phyloP scores from a whole-genome alignment of 1,284 basidiomycete species.

The Papiliotrema terrestris region DNA sequence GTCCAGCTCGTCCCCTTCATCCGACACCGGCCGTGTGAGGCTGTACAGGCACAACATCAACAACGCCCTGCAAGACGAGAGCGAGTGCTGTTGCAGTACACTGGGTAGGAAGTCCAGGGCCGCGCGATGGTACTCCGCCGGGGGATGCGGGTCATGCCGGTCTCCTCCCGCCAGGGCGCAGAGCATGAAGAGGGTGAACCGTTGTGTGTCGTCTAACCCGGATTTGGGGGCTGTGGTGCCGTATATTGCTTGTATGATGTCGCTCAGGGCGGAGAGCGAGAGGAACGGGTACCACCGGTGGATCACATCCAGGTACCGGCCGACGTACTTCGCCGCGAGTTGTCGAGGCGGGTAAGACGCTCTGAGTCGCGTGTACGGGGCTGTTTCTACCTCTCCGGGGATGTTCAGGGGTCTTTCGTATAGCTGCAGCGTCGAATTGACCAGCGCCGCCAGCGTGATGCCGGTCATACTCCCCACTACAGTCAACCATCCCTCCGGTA shows the following conservation, averaged over 20 bases:
- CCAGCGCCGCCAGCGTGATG: constrained; percentile 5
- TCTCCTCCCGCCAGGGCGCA: background rate
- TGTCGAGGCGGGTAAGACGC: background rate
- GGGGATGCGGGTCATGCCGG: background rate
- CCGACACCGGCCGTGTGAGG: background rate
- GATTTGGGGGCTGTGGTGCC: background rate
- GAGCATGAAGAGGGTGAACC: constrained; percentile 4
- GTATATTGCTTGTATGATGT: background rate
- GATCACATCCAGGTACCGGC: background rate
- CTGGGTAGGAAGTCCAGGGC: background rate
- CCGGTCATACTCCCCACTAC: constrained; percentile 9
- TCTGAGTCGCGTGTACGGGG: background rate
- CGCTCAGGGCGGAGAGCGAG: background rate
- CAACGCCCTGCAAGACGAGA: constrained; percentile 1
- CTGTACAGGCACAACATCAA: constrained; percentile 4
- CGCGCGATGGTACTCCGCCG: constrained; percentile 4
- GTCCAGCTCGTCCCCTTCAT: background rate
- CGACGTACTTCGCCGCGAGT: background rate
- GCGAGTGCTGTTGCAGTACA: background rate
- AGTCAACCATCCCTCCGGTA: background rate
- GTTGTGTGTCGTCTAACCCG: background rate
- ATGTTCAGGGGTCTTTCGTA: constrained; percentile 1
- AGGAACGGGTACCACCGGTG: constrained; percentile 10
- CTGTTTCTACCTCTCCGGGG: background rate
- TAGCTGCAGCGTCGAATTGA: constrained; percentile 1